Evolutionary conservation across 345 rosid species (phyloP), one percentile per base, ranked within the genome.

Genomic region (Aegle marmelos): DNA sequence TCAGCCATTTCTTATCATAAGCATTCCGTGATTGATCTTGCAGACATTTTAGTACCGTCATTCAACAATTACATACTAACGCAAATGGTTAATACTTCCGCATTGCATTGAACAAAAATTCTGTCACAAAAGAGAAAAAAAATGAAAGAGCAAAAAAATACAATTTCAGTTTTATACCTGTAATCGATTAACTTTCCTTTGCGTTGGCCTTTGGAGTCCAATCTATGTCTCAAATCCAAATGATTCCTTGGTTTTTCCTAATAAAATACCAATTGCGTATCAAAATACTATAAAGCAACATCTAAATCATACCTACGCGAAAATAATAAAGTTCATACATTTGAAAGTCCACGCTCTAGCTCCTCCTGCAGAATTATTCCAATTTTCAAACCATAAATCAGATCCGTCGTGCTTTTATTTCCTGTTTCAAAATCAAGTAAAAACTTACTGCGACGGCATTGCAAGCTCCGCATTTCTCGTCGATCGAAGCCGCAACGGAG

Each of bases 211-310:
- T 88, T 88, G 34, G 97, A 91, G 79, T 93, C 93, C 78, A 95
- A 84, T 4, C 97, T 89, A 82, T 96, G 90, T 83, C 98, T 88
- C 98, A 94, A 84, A 80, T 96, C 99, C 87, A 94, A 89, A 88
- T 96, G 97, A 88, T 96, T 92, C 79, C 95, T 84, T 19, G 97
- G 97, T 72, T 92, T 94, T 79, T 96, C 98, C 98, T 94, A 83
- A 24, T 66, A 16, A 48, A 76, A 31, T 10, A 57, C 19, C 30
- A 5, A 45, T 9, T 31, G 30, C 19, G 21, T n/a, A 10, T 58
- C 14, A 45, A 30, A 14, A n/a, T 13, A 62, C 53, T 45, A 3
- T 41, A 34, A 7, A 41, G 11, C 9, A 39, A 28, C 54, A 17
- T 58, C 28, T 21, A 11, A 7, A 57, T 17, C 39, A 70, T n/a